phyloP scores from a whole-genome alignment of 257 asterid species.

The Plantago ovata region DNA sequence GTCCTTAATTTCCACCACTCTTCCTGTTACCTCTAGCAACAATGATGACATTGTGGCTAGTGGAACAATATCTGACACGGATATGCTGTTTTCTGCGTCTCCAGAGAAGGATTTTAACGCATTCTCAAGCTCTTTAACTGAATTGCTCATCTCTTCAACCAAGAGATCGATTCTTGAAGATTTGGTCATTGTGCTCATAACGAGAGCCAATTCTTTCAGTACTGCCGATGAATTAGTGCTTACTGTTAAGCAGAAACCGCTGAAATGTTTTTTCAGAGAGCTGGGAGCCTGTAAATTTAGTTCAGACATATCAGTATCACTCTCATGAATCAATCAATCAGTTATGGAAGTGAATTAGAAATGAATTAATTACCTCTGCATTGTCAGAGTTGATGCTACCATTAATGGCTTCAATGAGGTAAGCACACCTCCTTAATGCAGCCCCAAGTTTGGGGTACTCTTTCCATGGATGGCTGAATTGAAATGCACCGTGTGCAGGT shows the following conservation, averaged over 20 bases:
- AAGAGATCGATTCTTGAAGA: slow-evolving; percentile 42
- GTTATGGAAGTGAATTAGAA: too few species aligned
- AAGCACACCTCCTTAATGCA: slow-evolving; percentile 60
- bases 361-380: slow-evolving; percentile 35
- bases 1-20: slow-evolving; percentile 45
- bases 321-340: neutral
- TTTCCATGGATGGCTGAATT: slow-evolving; percentile 64
- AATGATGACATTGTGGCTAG: slow-evolving; percentile 50
- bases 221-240: slow-evolving; percentile 43
- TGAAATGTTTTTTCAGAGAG: slow-evolving; percentile 46
- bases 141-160: slow-evolving; percentile 53
- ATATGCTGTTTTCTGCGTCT: slow-evolving; percentile 24
- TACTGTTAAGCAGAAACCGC: slow-evolving; percentile 38
- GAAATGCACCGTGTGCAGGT: slow-evolving; percentile 64
- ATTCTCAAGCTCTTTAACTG: slow-evolving; percentile 50
- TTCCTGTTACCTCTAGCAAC: slow-evolving; percentile 58
- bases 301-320: neutral
- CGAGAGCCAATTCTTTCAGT: slow-evolving; percentile 42
- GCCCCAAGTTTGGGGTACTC: slow-evolving; percentile 60
- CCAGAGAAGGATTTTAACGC: slow-evolving; percentile 42
- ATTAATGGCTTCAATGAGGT: slow-evolving; percentile 56
- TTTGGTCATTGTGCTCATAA: slow-evolving; percentile 43
- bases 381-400: slow-evolving; percentile 34
- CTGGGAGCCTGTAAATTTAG: slow-evolving; percentile 42
- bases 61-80: slow-evolving; percentile 52